A percentile compares a stretch with the other conserved stretches of the same genome.
Conservation (phyloP, 768 basidiomycete species). For the Phanerochaete carnosa region DNA sequence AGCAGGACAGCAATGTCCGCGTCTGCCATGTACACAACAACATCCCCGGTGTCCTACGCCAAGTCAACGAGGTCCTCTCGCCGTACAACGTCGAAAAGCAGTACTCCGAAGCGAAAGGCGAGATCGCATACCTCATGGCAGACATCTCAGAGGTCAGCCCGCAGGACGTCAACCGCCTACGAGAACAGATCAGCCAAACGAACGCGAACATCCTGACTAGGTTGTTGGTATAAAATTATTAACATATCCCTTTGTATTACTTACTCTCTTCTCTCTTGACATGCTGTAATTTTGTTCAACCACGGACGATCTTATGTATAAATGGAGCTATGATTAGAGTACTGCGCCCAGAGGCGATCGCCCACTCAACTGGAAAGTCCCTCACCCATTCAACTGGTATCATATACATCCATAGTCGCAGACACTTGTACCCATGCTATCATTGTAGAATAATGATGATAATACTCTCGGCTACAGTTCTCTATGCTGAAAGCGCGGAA, state of each 20-base stretch:
- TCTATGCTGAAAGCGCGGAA: neutral
- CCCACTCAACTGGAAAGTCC: slow-evolving; percentile 19
- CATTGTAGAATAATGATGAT: neutral
- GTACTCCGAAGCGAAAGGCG: slow-evolving; percentile 95
- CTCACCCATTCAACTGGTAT: slow-evolving; percentile 15
- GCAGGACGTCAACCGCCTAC: slow-evolving; percentile 72
- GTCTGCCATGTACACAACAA: slow-evolving; percentile 96
- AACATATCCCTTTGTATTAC: neutral
- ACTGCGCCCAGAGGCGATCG: slow-evolving; percentile 25
- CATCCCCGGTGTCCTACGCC: slow-evolving; percentile 89
- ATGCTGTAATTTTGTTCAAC: slow-evolving; percentile 21
- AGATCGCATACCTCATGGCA: slow-evolving; percentile 93
- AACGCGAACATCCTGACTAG: slow-evolving; percentile 88
- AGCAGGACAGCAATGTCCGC: slow-evolving; percentile 78
- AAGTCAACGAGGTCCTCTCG: slow-evolving; percentile 91
- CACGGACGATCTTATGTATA: slow-evolving; percentile 31
- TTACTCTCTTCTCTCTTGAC: neutral
- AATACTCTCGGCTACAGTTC: neutral
- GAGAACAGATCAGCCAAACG: slow-evolving; percentile 73
- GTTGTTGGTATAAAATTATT: slow-evolving; percentile 55
- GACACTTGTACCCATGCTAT: neutral
- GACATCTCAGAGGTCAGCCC: slow-evolving; percentile 92
- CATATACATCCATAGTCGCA: neutral
- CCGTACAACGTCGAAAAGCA: slow-evolving; percentile 99
- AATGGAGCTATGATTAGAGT: slow-evolving; percentile 28